Evolutionary conservation across 2,329 filamentous ascomycete genomes (phyloP), one percentile per base, ranked within the genome.

Genomic region (Pseudogymnoascus sp.): DNA sequence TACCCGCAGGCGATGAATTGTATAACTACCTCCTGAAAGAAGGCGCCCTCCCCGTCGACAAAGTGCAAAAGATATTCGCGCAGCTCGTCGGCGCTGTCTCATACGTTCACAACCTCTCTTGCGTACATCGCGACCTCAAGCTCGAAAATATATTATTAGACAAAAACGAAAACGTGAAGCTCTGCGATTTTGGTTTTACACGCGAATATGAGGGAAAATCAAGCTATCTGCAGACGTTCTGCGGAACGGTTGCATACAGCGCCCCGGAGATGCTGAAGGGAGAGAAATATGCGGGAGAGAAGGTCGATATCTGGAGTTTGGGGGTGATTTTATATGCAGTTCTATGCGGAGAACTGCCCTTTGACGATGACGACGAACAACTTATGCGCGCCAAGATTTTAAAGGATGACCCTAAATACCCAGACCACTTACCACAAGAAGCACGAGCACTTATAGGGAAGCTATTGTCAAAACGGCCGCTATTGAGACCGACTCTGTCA

Each of bases 211-310:
- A 97, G 76, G 93, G 93, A 66, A 92, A 96, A 71, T 85, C 91
- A 31, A 98, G 93, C 75, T 93, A 98, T 73, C 79, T 99, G 63
- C 93, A 98, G 76, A 99, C 95, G 1, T 99, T 96, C 77, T 99
- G 95, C 75, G 95, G 95, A 4, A 99, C 95, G 0, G 89, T 99
- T 67, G 98, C 93, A 78, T 99, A 99, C 77, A 96, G 92, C 63
- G 95, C 95, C 2, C 95, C 95, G 1, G 95, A 99, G 77, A 99
- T 99, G 95, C 82, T 99, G 43, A 96, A 95, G 75, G 95, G 93
- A 41, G 95, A 99, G 76, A 98, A 96, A 76, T 99, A 99, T 74
- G 95, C 93, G 0, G 93, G 92, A 25, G 92, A 97, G 79, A 98
- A 97, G 79, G 93, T 99, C 60, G 95, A 99, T 73, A 92, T 99